Conservation (phyloP, 257 asterid genomes). For the Penstemon davidsonii region DNA sequence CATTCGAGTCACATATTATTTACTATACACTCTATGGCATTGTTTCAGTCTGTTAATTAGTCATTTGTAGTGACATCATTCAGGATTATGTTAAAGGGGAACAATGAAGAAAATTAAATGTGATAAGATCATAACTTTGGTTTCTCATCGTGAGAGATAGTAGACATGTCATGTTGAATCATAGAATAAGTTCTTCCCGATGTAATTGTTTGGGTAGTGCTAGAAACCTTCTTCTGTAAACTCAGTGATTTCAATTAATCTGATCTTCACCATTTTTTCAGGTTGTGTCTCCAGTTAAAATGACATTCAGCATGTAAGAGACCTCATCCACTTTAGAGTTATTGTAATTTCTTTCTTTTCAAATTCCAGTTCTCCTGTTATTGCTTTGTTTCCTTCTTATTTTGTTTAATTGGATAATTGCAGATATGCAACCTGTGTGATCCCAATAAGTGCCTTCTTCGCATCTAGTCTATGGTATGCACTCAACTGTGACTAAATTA, state of each 20-base stretch:
- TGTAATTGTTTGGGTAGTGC: not conserved
- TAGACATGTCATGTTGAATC: not conserved
- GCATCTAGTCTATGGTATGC: constrained; percentile 82
- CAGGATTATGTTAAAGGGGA: not conserved
- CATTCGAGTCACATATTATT: not conserved
- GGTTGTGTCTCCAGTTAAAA: constrained; percentile 85
- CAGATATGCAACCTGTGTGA: constrained; percentile 73
- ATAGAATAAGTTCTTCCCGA: not conserved
- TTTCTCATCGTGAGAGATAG: not conserved
- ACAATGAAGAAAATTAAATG: not conserved
- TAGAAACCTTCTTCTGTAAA: not conserved
- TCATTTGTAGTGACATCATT: not conserved
- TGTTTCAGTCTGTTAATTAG: not conserved
- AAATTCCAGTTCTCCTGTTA: constrained; percentile 2
- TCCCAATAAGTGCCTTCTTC: constrained; percentile 82
- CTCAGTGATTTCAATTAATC: not conserved
- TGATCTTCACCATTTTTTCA: constrained; percentile 31
- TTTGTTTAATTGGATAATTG: constrained; percentile 23
- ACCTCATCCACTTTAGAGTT: constrained; percentile 9
- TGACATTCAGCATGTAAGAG: constrained; percentile 80
- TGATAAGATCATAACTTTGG: not conserved
- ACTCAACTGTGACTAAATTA: constrained; percentile 10
- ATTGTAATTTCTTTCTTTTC: constrained; percentile 4
- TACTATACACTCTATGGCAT: not conserved
- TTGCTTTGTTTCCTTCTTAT: constrained; percentile 3